Evolutionary conservation across 176 grass and related monocot species (phyloP), one percentile per base, ranked within the genome.

Genomic region (Zizania latifolia): DNA sequence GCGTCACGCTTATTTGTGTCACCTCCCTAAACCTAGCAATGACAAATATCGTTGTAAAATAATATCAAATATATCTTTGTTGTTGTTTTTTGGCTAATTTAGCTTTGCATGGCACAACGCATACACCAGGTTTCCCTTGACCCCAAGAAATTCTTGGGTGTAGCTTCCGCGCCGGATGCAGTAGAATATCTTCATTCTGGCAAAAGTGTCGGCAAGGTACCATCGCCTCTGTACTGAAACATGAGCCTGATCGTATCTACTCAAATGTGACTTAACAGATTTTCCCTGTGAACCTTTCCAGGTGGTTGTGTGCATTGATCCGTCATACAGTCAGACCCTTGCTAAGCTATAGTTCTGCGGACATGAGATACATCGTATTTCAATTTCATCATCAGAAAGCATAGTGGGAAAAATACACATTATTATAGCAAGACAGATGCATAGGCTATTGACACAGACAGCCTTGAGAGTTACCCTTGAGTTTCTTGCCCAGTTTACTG

Each of bases 101-200:
- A 29, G 33, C 62, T 78, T 68, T 33, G 8, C 43, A 51, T 68
- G 27, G 14, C 64, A 57, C 63, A 14, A 8, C 5, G 9, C 64
- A 44, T 58, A 24, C 37, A 15, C 58, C 60, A 99, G 96, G 84
- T 99, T 68, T 84, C 79, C 29, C 68, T 99, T 58, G 96, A 99
- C 70, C 91, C 89, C 55, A 92, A 89, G 72, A 77, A 81, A 70
- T 99, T 99, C 68, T 4, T 81, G 53, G 96, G 96, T 58, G 76
- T 99, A 71, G 71, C 80, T 74, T 94, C 96, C n/a, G 84, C 85
- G 14, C 76, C 89, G 0, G 96, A 99, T 88, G 96, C 96, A 16
- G 96, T 99, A 75, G 96, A 99, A 68, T 80, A 99, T 90, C 89
- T 94, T 62, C 96, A 99, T 76, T 94, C 89, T 70, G 96, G 92